phyloP scores from a whole-genome alignment of 257 asterid genomes.

The Solanum dulcamara region DNA sequence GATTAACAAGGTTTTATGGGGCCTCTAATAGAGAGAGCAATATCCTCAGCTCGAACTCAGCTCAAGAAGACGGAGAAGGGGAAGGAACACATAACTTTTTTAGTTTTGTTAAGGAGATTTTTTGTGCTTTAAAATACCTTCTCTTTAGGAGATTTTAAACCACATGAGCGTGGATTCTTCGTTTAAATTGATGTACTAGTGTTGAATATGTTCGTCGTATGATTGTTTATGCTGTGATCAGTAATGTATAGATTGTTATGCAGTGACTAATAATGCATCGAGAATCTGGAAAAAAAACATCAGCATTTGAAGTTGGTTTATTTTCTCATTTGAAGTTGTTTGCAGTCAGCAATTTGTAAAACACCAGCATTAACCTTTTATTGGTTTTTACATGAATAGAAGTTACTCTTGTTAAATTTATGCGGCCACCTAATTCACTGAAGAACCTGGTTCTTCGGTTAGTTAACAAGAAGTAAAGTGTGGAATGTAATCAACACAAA shows the following conservation, averaged over 20 bases:
- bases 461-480: not conserved
- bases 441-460: not conserved
- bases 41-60: not conserved
- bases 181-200: not conserved
- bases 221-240: not conserved
- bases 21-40: not conserved
- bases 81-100: not conserved
- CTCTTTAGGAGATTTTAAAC: not conserved
- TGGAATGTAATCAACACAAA: not conserved
- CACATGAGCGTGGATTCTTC: not conserved
- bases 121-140: not conserved
- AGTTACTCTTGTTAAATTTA: not conserved
- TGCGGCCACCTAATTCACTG: not conserved
- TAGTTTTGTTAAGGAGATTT: not conserved
- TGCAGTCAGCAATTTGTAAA: no score
- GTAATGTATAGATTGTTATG: not conserved
- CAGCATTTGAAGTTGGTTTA: no score
- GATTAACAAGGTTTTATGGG: slow-evolving; percentile 6
- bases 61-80: not conserved
- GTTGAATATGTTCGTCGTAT: not conserved
- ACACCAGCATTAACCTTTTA: not conserved
- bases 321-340: no score
- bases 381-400: not conserved
- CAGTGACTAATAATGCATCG: not conserved
- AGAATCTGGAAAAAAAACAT: not conserved